phyloP scores from a whole-genome alignment of 345 rosid species.

The Angophora floribunda region DNA sequence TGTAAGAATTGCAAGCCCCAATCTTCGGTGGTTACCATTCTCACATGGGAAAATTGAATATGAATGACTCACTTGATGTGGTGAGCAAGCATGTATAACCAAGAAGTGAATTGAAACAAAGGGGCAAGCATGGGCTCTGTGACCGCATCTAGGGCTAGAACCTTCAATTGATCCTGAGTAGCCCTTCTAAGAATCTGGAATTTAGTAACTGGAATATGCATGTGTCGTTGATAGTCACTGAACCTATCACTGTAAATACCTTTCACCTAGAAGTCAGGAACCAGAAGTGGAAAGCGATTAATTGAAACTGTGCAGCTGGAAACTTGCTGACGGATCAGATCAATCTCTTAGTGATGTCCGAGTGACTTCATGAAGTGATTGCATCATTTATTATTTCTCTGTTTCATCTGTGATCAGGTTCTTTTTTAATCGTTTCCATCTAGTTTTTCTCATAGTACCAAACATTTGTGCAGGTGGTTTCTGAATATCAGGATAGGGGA shows the following conservation, averaged over 20 bases:
- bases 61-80: background rate
- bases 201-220: background rate
- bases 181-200: background rate
- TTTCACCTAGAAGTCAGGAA: background rate
- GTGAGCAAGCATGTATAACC: background rate
- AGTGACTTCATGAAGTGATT: background rate
- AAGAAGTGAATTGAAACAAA: background rate
- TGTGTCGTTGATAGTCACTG: background rate
- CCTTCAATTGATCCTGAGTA: background rate
- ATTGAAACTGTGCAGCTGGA: background rate
- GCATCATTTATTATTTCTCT: background rate
- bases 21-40: background rate
- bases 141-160: background rate
- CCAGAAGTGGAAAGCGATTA: background rate
- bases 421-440: background rate
- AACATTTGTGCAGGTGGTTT: slow-evolving; percentile 48
- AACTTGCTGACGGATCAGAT: background rate
- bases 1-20: slow-evolving; percentile 27
- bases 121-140: background rate
- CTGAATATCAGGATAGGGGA: slow-evolving; percentile 57
- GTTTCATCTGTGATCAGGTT: background rate
- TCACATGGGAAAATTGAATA: background rate
- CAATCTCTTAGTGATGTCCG: background rate
- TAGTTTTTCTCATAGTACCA: background rate
- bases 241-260: background rate